phyloP scores from a whole-genome alignment of 108 stramenopile species.

The Chaetoceros tenuissimus region DNA sequence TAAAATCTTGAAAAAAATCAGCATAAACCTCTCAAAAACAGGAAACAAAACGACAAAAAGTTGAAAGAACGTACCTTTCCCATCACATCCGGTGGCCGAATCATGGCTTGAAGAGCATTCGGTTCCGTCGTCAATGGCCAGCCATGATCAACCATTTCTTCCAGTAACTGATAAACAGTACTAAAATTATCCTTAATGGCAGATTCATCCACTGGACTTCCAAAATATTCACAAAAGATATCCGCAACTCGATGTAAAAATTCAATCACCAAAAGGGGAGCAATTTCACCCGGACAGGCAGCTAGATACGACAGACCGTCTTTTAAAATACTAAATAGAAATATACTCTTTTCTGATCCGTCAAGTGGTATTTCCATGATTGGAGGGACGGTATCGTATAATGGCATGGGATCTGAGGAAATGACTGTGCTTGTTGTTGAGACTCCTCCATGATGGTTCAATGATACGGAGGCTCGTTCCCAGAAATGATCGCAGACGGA shows the following conservation, averaged over 20 bases:
- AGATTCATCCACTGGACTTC: constrained; percentile 80
- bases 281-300: constrained; percentile 76
- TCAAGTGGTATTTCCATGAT: constrained; percentile 70
- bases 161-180: constrained; percentile 94
- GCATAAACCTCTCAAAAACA: neutral
- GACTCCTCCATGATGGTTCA: constrained; percentile 78
- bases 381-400: constrained; percentile 68
- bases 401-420: constrained; percentile 31
- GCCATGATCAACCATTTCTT: constrained; percentile 98
- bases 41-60: neutral
- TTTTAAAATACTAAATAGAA: constrained; percentile 66
- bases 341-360: constrained; percentile 11
- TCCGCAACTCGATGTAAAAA: constrained; percentile 93
- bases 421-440: constrained; percentile 43
- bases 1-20: constrained; percentile 18
- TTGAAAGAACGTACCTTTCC: constrained; percentile 35
- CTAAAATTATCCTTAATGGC: constrained; percentile 97
- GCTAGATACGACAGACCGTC: constrained; percentile 90
- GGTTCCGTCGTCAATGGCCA: constrained; percentile 98
- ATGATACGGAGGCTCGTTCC: constrained; percentile 60
- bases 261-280: constrained; percentile 89
- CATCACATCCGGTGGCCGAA: constrained; percentile 88
- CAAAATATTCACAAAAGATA: constrained; percentile 94
- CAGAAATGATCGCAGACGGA: constrained; percentile 82
- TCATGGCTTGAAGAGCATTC: constrained; percentile 94